Conservation (phyloP, 192 early-diverging fungal species). For the Entophlyctis helioformis region DNA sequence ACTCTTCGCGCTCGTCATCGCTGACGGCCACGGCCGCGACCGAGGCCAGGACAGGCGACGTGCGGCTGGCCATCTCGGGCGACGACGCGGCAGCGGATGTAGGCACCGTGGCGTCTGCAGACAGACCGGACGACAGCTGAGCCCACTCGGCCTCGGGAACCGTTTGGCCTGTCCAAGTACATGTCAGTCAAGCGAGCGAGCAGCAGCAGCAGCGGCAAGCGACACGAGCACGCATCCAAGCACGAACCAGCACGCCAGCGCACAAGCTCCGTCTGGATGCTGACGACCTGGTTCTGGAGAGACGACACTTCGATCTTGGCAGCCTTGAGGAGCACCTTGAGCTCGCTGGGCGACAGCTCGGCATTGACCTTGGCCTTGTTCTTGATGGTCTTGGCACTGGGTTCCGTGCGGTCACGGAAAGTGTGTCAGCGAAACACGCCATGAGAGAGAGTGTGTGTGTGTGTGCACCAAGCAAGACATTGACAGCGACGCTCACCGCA, state of each 20-base stretch:
- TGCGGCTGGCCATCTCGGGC: too few relatives aligned
- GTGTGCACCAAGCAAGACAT: too few relatives aligned
- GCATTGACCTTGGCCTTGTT: slow-evolving; percentile 99
- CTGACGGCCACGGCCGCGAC: slow-evolving; percentile 28
- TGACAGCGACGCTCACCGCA: slow-evolving; percentile 39
- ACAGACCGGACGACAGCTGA: too few relatives aligned
- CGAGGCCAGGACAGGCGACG: slow-evolving; percentile 5
- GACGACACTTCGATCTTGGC: slow-evolving; percentile 67
- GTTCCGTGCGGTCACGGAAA: neutral
- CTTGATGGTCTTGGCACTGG: slow-evolving; percentile 94
- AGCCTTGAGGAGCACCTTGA: slow-evolving; percentile 89
- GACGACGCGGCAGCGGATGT: slow-evolving; percentile 22
- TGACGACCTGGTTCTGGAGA: slow-evolving; percentile 71
- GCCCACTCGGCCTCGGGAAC: slow-evolving; percentile 28
- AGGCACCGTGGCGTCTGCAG: too few relatives aligned
- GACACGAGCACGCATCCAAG: neutral
- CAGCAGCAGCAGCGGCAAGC: too few relatives aligned
- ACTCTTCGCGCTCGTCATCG: slow-evolving; percentile 90
- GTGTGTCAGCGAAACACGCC: neutral
- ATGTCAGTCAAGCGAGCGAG: neutral
- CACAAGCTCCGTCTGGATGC: slow-evolving; percentile 78
- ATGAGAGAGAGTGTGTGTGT: too few relatives aligned
- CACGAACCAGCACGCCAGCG: slow-evolving; percentile 71
- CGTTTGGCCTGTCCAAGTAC: slow-evolving; percentile 7
- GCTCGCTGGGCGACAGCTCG: slow-evolving; percentile 86